Percentiles rank a stretch among this genome's conserved stretches.
These are phyloP conservation scores for Salvia miltiorrhiza DNA, from an alignment of 257 asterid genomes.

Conservation along the genomic window DNA sequence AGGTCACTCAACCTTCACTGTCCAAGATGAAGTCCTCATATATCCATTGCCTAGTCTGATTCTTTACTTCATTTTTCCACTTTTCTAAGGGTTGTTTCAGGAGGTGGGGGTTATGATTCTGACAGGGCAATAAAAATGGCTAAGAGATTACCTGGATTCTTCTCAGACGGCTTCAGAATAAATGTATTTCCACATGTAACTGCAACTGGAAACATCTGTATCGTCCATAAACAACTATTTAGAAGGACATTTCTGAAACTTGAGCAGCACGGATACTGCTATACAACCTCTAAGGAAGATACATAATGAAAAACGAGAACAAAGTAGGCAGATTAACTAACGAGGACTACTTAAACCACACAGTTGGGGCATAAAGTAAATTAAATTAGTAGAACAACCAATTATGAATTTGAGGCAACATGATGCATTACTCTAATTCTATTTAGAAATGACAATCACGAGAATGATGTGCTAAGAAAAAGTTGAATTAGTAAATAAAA, in stretches of 20 bases:
- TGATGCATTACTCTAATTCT: neutral
- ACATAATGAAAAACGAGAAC: neutral
- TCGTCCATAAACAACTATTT: slow-evolving; percentile 6
- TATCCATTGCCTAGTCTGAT: neutral
- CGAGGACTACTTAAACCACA: neutral
- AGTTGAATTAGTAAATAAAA: neutral
- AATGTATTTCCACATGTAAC: slow-evolving; percentile 50
- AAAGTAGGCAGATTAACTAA: neutral
- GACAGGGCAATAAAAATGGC: neutral
- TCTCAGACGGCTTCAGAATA: slow-evolving; percentile 43
- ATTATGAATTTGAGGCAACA: neutral
- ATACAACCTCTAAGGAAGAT: neutral
- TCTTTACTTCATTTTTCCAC: neutral
- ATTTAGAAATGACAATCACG: neutral
- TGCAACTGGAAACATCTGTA: slow-evolving; percentile 52
- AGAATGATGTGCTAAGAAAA: neutral
- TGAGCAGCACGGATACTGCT: neutral
- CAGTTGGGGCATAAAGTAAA: neutral
- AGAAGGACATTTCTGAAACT: neutral
- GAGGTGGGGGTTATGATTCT: neutral
- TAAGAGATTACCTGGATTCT: slow-evolving; percentile 35
- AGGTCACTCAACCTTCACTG: neutral
- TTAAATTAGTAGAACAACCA: neutral
- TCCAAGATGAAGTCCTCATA: neutral
- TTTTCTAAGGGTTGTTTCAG: neutral